Percentiles rank a stretch among this genome's conserved stretches.
These are phyloP conservation scores for Cardamine chenopodiifolia DNA, from an alignment of 345 rosid species.

Conservation along the genomic window DNA sequence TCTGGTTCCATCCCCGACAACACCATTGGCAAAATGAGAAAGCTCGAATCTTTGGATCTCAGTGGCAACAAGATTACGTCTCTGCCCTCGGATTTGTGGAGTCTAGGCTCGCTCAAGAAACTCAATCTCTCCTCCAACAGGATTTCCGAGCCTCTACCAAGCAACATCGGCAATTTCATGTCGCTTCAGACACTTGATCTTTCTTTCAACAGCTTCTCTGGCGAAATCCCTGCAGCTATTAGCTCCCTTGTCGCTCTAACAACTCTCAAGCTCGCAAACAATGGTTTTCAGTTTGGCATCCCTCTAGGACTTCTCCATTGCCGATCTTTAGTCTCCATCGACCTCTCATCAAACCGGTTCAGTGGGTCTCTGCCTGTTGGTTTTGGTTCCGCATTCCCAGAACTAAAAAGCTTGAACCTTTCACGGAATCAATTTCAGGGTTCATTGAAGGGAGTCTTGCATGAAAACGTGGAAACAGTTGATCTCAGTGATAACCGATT, in stretches of 20 bases:
- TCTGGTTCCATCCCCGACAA: slow-evolving; percentile 80
- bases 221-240: slow-evolving; percentile 73
- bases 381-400: slow-evolving; percentile 69
- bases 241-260: slow-evolving; percentile 55
- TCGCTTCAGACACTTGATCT: slow-evolving; percentile 65
- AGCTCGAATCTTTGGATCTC: slow-evolving; percentile 70
- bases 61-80: slow-evolving; percentile 77
- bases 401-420: slow-evolving; percentile 66
- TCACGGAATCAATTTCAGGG: slow-evolving; percentile 74
- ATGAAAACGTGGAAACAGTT: slow-evolving; percentile 53
- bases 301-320: slow-evolving; percentile 65
- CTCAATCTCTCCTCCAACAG: slow-evolving; percentile 75
- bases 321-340: slow-evolving; percentile 57
- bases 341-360: slow-evolving; percentile 74
- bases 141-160: slow-evolving; percentile 67
- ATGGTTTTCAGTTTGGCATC: slow-evolving; percentile 59
- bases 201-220: slow-evolving; percentile 71
- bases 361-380: slow-evolving; percentile 65
- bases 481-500: slow-evolving; percentile 83
- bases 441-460: slow-evolving; percentile 59
- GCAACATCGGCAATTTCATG: slow-evolving; percentile 79
- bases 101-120: slow-evolving; percentile 58
- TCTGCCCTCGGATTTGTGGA: slow-evolving; percentile 90
- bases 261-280: slow-evolving; percentile 60
- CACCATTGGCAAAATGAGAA: slow-evolving; percentile 82